phyloP scores from a whole-genome alignment of 176 grass and related monocot species.

The Carex kokanica region DNA sequence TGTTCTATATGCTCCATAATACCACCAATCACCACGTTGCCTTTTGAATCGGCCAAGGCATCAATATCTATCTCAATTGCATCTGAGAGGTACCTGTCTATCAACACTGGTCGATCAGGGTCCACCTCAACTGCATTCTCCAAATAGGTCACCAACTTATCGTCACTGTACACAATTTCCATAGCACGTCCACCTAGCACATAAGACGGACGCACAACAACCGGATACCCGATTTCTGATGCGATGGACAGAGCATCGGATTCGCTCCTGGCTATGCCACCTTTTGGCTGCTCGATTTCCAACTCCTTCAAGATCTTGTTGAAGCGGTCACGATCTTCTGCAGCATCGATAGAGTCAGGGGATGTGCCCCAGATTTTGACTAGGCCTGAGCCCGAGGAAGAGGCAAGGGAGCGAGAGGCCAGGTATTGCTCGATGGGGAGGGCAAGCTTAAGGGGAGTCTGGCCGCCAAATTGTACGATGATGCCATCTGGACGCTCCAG shows the following conservation, averaged over 20 bases:
- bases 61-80: slow-evolving; percentile 98
- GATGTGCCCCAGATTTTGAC: slow-evolving; percentile 97
- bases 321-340: slow-evolving; percentile 91
- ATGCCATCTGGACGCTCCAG: slow-evolving; percentile 91
- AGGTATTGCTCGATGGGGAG: slow-evolving; percentile 76
- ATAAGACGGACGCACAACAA: slow-evolving; percentile 94
- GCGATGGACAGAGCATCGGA: slow-evolving; percentile 83
- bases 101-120: slow-evolving; percentile 79
- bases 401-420: slow-evolving; percentile 50
- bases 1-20: slow-evolving; percentile 99
- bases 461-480: slow-evolving; percentile 93
- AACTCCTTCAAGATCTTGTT: slow-evolving; percentile 93
- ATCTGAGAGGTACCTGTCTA: slow-evolving; percentile 91
- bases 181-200: slow-evolving; percentile 96
- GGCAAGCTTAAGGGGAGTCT: slow-evolving; percentile 94
- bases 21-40: slow-evolving; percentile 94
- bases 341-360: slow-evolving; percentile 97
- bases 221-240: slow-evolving; percentile 82
- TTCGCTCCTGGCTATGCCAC: slow-evolving; percentile 91
- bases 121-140: slow-evolving; percentile 97
- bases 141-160: slow-evolving; percentile 84
- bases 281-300: slow-evolving; percentile 85
- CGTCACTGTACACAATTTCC: slow-evolving; percentile 96
- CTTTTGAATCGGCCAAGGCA: slow-evolving; percentile 74
- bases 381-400: slow-evolving; percentile 49